Base-by-base conservation (phyloP, 164 flowering plant species). In the Macadamia integrifolia region DNA sequence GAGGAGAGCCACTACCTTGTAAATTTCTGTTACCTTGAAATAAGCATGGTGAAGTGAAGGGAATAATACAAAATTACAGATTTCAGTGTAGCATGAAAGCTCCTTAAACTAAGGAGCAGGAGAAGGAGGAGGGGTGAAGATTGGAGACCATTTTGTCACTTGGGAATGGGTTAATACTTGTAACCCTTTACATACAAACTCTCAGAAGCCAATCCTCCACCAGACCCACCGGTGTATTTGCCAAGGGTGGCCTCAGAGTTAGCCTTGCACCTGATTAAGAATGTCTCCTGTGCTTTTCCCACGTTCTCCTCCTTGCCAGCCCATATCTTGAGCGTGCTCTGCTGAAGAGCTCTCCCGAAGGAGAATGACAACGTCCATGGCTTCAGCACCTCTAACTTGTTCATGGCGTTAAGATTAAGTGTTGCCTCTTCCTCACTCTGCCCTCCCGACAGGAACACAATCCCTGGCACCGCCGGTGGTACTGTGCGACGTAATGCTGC, bases 371-470 rank as follows among this genome's bases (percentile, higher is more conserved):
- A 78, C 0, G 91, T 85, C 97, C 97, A 91, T 64, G 94, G 97
- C 84, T 88, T 91, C 80, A 84, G 46, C 65, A 87, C 91, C 0
- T 86, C 83, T 72, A 87, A 56, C 77, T 85, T 86, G 72, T 88
- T 91, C 88, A 88, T 91, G 1, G 94, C 97, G 55, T 86, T 76
- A 30, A 91, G 80, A 66, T 91, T 91, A 62, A 75, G 65, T 1
- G 93, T 88, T 17, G 97, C 97, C 69, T 91, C 85, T 67, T 87
- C 97, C 82, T 91, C 94, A 42, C 94, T 88, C 64, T 88, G 97
- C 15, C 94, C 92, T 0, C 94, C 94, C 0, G 93, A 91, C 30
- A 87, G 58, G 68, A 91, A 91, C 80, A 91, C 91, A 2, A 91
- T 80, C 44, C 92, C 93, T 0, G 97, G 97, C 29, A 91, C 93